Conservation (phyloP, 2,329 filamentous ascomycete genomes). For the Aureobasidium pullulans region DNA sequence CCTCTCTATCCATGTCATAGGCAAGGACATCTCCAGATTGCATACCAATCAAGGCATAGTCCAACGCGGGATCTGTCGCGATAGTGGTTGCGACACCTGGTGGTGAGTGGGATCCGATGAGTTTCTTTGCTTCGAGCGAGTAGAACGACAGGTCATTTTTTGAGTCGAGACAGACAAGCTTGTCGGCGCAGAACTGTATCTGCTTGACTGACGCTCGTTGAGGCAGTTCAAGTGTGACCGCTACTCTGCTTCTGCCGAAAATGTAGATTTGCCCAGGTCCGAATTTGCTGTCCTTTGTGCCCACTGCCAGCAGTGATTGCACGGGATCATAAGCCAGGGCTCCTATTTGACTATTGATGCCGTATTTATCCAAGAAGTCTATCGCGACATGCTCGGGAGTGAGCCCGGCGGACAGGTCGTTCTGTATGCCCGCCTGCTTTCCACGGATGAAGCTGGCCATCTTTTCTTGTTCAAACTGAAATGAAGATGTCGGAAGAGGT, state of each 20-base stretch:
- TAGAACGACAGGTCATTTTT: slow-evolving; percentile 82
- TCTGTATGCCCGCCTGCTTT: slow-evolving; percentile 88
- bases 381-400: slow-evolving; percentile 69
- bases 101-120: slow-evolving; percentile 63
- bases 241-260: slow-evolving; percentile 74
- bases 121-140: slow-evolving; percentile 63
- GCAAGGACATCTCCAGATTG: slow-evolving; percentile 67
- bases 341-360: slow-evolving; percentile 61
- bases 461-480: slow-evolving; percentile 10
- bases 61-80: slow-evolving; percentile 79
- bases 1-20: slow-evolving; percentile 84
- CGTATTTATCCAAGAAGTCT: slow-evolving; percentile 74
- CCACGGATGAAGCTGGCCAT: slow-evolving; percentile 87
- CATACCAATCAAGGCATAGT: slow-evolving; percentile 79
- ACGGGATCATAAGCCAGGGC: slow-evolving; percentile 86
- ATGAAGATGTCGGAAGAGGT: not conserved
- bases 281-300: slow-evolving; percentile 79
- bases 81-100: slow-evolving; percentile 69
- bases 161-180: slow-evolving; percentile 74
- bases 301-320: slow-evolving; percentile 86
- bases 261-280: slow-evolving; percentile 84
- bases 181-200: slow-evolving; percentile 79
- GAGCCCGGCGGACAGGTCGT: slow-evolving; percentile 79
- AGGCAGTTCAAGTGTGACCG: slow-evolving; percentile 63
- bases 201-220: slow-evolving; percentile 67